phyloP scores from a whole-genome alignment of 1,284 basidiomycete species.

The Leucoagaricus sp. region DNA sequence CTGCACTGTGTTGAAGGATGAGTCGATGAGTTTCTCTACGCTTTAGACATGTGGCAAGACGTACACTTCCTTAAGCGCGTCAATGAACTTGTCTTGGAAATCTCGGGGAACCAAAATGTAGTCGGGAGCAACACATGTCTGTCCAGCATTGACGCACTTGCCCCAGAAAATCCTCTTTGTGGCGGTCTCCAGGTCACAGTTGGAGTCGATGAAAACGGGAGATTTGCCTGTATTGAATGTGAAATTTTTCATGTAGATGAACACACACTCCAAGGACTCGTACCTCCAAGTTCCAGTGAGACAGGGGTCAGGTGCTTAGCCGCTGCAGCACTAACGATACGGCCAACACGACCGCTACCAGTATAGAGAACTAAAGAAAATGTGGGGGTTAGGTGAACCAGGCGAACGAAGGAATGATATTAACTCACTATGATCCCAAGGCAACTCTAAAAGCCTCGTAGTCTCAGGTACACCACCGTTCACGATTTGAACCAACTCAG shows the following conservation, averaged over 20 bases:
- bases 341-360: conserved; percentile 71
- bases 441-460: conserved; percentile 76
- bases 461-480: conserved; percentile 79
- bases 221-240: conserved; percentile 67
- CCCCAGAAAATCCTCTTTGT: conserved; percentile 79
- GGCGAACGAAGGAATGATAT: not conserved
- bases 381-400: not conserved
- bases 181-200: conserved; percentile 57
- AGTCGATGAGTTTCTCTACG: conserved; percentile 39
- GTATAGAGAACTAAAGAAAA: conserved; percentile 55
- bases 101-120: conserved; percentile 75
- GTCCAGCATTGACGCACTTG: conserved; percentile 76
- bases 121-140: conserved; percentile 77
- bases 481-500: conserved; percentile 69
- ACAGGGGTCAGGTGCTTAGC: conserved; percentile 86
- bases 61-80: conserved; percentile 63
- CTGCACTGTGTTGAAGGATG: not conserved
- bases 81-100: conserved; percentile 64
- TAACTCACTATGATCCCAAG: conserved; percentile 84
- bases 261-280: not conserved
- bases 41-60: conserved; percentile 27
- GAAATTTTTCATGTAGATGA: conserved; percentile 23
- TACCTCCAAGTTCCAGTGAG: conserved; percentile 65
- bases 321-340: conserved; percentile 80
- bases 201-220: conserved; percentile 79